Percentiles rank a stretch among this genome's conserved stretches.
Conservation (phyloP, 257 asterid species). For the Solanum chmielewskii region DNA sequence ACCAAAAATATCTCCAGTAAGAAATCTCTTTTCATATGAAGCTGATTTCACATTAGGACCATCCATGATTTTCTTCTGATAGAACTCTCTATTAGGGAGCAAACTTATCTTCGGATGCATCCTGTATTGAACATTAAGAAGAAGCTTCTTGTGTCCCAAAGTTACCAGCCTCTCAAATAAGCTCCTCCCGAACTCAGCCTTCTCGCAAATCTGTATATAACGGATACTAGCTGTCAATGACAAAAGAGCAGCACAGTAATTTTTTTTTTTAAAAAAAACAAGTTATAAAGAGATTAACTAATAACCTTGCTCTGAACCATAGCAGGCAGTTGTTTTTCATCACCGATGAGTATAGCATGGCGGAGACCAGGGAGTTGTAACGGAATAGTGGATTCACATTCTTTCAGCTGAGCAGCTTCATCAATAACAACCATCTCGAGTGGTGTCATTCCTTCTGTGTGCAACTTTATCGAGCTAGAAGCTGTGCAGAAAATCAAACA, state of each 20-base stretch:
- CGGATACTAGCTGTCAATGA: background rate
- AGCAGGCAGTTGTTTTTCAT: conserved; percentile 56
- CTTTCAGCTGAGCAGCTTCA: conserved; percentile 63
- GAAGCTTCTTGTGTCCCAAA: conserved; percentile 33
- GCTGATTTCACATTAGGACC: conserved; percentile 27
- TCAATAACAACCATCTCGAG: conserved; percentile 38
- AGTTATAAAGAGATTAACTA: background rate
- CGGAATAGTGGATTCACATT: conserved; percentile 51
- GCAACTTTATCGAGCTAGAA: conserved; percentile 32
- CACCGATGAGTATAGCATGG: conserved; percentile 56
- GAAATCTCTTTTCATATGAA: conserved; percentile 9
- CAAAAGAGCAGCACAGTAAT: background rate
- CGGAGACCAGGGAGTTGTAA: conserved; percentile 37
- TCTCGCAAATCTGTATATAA: background rate
- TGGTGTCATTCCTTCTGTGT: conserved; percentile 2
- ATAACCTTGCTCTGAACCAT: conserved; percentile 54
- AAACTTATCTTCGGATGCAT: conserved; percentile 58
- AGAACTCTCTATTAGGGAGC: conserved; percentile 44
- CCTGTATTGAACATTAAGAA: conserved; percentile 46
- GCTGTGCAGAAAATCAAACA: conserved; percentile 38
- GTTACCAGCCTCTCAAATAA: conserved; percentile 48
- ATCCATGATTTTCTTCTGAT: conserved; percentile 23
- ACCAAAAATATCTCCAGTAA: conserved; percentile 33
- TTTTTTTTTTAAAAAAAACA: background rate
- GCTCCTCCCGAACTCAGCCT: conserved; percentile 35